These are phyloP conservation scores for Epichloe gansuensis DNA, from an alignment of 2,329 filamentous ascomycete species.

Conservation along the genomic window DNA sequence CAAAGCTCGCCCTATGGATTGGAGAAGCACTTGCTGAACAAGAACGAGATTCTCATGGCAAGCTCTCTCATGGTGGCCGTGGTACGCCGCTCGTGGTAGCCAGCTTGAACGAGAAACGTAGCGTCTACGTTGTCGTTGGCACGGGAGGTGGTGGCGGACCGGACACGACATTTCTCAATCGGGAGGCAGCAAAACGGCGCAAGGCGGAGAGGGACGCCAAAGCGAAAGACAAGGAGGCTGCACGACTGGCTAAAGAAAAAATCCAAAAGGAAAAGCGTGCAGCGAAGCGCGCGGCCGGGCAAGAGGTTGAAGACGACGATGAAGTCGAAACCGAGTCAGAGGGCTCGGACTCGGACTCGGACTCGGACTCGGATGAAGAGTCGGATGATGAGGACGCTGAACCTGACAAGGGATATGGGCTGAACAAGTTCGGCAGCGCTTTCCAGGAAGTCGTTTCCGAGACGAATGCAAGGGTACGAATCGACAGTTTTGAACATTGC, in stretches of 20 bases:
- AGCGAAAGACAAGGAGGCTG: slow-evolving; percentile 47
- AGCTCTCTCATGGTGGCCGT: slow-evolving; percentile 52
- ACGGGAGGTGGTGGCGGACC: slow-evolving; percentile 77
- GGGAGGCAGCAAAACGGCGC: slow-evolving; percentile 50
- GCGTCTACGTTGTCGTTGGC: slow-evolving; percentile 85
- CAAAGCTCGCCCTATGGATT: slow-evolving; percentile 88
- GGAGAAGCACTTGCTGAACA: slow-evolving; percentile 84
- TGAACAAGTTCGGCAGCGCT: slow-evolving; percentile 85
- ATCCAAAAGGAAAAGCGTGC: slow-evolving; percentile 48
- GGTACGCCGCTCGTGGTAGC: slow-evolving; percentile 84
- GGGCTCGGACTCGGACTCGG: slow-evolving; percentile 28
- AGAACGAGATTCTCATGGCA: slow-evolving; percentile 63
- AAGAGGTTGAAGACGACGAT: slow-evolving; percentile 34
- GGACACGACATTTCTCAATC: slow-evolving; percentile 54
- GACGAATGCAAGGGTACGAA: slow-evolving; percentile 77
- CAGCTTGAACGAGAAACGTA: slow-evolving; percentile 72
- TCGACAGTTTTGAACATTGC: slow-evolving; percentile 95
- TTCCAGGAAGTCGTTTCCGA: slow-evolving; percentile 92
- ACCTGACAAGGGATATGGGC: slow-evolving; percentile 52
- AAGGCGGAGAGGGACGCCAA: slow-evolving; percentile 51
- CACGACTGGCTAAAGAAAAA: slow-evolving; percentile 43
- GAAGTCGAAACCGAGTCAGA: slow-evolving; percentile 34
- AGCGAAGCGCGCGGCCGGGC: slow-evolving; percentile 35
- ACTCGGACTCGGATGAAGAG: slow-evolving; percentile 22
- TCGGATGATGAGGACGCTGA: slow-evolving; percentile 40